Evolutionary conservation across 2,329 filamentous ascomycete species (phyloP).

Genomic region (Ophiostoma ulmi): DNA sequence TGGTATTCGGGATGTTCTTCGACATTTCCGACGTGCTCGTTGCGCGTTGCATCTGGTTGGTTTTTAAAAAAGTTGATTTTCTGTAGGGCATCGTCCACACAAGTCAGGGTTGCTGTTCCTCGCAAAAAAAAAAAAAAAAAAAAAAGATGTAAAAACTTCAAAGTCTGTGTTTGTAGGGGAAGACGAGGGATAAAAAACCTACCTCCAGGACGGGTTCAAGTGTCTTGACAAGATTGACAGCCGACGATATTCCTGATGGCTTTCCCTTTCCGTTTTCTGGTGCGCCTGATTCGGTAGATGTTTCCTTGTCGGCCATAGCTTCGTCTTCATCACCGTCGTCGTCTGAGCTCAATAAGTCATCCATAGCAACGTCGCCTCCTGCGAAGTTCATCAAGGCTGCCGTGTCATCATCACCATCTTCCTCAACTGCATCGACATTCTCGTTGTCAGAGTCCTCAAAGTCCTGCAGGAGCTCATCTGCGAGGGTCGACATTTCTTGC

Average conservation of each 20-base stretch:
- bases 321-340: conserved; percentile 51
- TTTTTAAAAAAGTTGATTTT: conserved; percentile 75
- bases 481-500: conserved; percentile 74
- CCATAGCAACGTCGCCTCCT: conserved; percentile 51
- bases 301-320: conserved; percentile 47
- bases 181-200: conserved; percentile 40
- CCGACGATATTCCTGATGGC: conserved; percentile 69
- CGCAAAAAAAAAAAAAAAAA: conserved; percentile 28
- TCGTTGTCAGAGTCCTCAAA: conserved; percentile 84
- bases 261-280: conserved; percentile 77
- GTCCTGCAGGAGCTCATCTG: conserved; percentile 87
- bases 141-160: conserved; percentile 57
- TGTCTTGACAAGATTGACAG: conserved; percentile 74
- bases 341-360: conserved; percentile 55
- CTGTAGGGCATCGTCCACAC: conserved; percentile 49
- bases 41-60: conserved; percentile 57
- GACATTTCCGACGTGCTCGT: conserved; percentile 69
- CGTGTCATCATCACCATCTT: conserved; percentile 43
- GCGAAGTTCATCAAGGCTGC: conserved; percentile 36
- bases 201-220: conserved; percentile 78
- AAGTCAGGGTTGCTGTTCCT: conserved; percentile 62
- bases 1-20: conserved; percentile 91
- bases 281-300: conserved; percentile 56
- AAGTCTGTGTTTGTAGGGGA: conserved; percentile 32
- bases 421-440: conserved; percentile 56